Base-by-base conservation (phyloP, 306 rosid species). In the Vigna angularis region DNA sequence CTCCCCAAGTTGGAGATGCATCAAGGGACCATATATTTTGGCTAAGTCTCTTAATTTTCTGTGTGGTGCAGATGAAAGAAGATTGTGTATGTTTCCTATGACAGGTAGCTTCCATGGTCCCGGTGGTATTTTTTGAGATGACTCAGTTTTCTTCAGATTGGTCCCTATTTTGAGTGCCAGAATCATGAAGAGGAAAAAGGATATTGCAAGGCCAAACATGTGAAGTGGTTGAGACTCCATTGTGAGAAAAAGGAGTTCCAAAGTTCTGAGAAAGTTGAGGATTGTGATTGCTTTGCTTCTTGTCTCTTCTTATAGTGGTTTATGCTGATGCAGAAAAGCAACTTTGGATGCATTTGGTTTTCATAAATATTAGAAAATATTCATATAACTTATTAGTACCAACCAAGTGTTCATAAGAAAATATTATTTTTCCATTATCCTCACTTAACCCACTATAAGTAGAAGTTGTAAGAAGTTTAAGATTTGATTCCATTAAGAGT, bases 11-110 rank as follows among this genome's bases (percentile, higher is more conserved):
- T 58, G 65, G 1, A 59, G 38, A 59, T 28, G 66, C 66, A 28
- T 59, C 42, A 59, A 59, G 20, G 66, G 66, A 14, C 66, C 66
- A 28, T 59, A 59, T 59, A 59, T 59, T 28, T 59, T 59, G 42
- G 66, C 42, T 18, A 59, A 14, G 11, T 59, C 66, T 59, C 66
- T 59, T 14, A 59, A 59, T 59, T 59, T 59, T 13, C 5, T 1
- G 66, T 59, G 66, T 14, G 68, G 67, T 6, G 67, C 7, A 7
- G 67, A 61, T 61, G 67, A 30, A 15, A 61, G 18, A 30, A 61
- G 44, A 28, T 61, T 18, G 45, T 6, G 45, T 32, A 61, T 61
- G 17, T 32, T 61, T 15, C 67, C 67, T 61, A 61, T 30, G 7
- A 61, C 32, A 30, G 44, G 67, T 30, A 61, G 12, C 67, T 61